phyloP scores from a whole-genome alignment of 2,329 filamentous ascomycete species.

The Exutisphaerella laricina region DNA sequence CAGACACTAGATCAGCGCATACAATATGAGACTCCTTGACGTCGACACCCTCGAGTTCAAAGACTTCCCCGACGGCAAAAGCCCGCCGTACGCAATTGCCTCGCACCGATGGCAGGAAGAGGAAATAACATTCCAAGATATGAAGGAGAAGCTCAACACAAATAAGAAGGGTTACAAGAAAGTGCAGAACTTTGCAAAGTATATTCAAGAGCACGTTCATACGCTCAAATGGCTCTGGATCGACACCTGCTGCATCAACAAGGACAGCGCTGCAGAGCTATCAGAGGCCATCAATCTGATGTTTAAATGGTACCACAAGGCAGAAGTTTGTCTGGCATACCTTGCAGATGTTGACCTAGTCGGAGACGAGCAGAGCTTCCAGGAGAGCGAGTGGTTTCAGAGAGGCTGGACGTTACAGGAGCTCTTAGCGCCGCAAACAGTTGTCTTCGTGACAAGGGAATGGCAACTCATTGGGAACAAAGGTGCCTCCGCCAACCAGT shows the following conservation, averaged over 20 bases:
- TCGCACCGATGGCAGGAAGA: slow-evolving; percentile 10
- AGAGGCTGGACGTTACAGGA: too few relatives aligned
- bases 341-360: slow-evolving; percentile 16
- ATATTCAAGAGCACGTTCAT: slow-evolving; percentile 4
- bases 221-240: slow-evolving; percentile 16
- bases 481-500: background rate
- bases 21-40: slow-evolving; percentile 12
- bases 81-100: slow-evolving; percentile 6
- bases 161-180: slow-evolving; percentile 9
- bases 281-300: slow-evolving; percentile 19
- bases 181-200: slow-evolving; percentile 5
- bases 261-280: slow-evolving; percentile 14
- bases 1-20: too few relatives aligned
- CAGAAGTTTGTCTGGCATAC: slow-evolving; percentile 18
- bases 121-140: slow-evolving; percentile 6
- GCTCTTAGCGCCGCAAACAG: slow-evolving; percentile 9
- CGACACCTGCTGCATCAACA: slow-evolving; percentile 24
- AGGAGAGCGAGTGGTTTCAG: slow-evolving; percentile 6
- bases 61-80: background rate
- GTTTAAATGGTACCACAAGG: slow-evolving; percentile 18
- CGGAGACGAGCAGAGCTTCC: too few relatives aligned
- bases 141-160: background rate
- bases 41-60: slow-evolving; percentile 4
- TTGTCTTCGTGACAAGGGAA: slow-evolving; percentile 7
- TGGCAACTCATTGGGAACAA: slow-evolving; percentile 15